A percentile compares a stretch with the other conserved stretches of the same genome.
Conservation (phyloP, 116 monocot species). For the Posidonia oceanica region DNA sequence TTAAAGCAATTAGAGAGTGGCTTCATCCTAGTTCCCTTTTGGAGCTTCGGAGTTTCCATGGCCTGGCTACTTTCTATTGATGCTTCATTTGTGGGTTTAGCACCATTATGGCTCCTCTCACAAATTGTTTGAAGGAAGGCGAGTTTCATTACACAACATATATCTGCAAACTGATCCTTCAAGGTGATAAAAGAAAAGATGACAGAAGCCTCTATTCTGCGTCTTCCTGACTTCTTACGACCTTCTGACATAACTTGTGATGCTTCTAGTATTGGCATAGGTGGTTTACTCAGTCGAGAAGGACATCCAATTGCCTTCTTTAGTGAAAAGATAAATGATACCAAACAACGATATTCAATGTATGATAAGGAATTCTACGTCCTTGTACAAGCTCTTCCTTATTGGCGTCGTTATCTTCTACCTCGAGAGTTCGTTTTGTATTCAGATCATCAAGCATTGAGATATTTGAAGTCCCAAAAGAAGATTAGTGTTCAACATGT, state of each 20-base stretch:
- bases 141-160: neutral
- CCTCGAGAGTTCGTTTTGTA: neutral
- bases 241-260: constrained; percentile 1
- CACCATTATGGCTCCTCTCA: neutral
- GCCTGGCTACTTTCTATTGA: neutral
- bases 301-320: neutral
- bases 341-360: neutral
- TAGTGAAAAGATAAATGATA: neutral
- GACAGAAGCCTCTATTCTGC: neutral
- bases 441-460: neutral
- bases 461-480: neutral
- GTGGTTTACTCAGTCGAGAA: neutral
- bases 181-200: neutral
- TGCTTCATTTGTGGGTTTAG: neutral
- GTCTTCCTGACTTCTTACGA: neutral
- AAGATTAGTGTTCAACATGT: neutral
- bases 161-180: neutral
- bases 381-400: neutral
- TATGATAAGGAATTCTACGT: constrained; percentile 1
- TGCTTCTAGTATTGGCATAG: neutral
- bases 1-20: neutral
- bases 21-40: neutral
- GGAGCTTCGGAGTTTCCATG: constrained; percentile 1
- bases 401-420: neutral
- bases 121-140: constrained; percentile 1